Evolutionary conservation across 441 rosid species (phyloP).

Genomic region (Jatropha multifida): DNA sequence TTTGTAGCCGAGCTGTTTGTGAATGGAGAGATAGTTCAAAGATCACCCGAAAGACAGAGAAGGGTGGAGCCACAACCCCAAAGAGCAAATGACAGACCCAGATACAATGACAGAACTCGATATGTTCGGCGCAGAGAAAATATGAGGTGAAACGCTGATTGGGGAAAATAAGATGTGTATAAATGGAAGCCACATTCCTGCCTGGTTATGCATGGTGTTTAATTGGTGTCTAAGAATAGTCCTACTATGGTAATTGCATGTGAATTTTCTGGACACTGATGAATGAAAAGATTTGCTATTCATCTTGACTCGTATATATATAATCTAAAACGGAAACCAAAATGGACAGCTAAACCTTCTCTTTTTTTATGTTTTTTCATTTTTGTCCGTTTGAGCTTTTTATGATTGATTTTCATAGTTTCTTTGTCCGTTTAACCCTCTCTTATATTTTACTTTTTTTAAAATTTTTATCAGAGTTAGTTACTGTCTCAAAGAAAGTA

Average conservation of each 20-base stretch:
- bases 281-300: background rate
- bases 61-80: constrained; percentile 93
- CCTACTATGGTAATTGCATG: background rate
- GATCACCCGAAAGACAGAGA: constrained; percentile 92
- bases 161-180: constrained; percentile 5
- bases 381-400: too few species aligned
- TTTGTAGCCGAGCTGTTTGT: constrained; percentile 89
- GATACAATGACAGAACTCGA: constrained; percentile 92
- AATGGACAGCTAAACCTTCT: too few species aligned
- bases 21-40: constrained; percentile 91
- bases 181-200: background rate
- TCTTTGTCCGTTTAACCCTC: too few species aligned
- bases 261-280: background rate
- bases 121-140: constrained; percentile 80
- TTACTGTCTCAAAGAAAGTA: too few species aligned
- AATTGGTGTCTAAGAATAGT: background rate
- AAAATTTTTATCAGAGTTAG: too few species aligned
- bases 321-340: too few species aligned
- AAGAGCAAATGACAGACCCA: constrained; percentile 88
- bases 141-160: constrained; percentile 33
- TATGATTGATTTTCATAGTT: too few species aligned
- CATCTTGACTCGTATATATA: background rate
- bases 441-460: too few species aligned
- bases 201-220: background rate
- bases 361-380: too few species aligned